These are phyloP conservation scores for Chimonanthus salicifolius DNA, from an alignment of 164 flowering plant genomes.

Conservation along the genomic window DNA sequence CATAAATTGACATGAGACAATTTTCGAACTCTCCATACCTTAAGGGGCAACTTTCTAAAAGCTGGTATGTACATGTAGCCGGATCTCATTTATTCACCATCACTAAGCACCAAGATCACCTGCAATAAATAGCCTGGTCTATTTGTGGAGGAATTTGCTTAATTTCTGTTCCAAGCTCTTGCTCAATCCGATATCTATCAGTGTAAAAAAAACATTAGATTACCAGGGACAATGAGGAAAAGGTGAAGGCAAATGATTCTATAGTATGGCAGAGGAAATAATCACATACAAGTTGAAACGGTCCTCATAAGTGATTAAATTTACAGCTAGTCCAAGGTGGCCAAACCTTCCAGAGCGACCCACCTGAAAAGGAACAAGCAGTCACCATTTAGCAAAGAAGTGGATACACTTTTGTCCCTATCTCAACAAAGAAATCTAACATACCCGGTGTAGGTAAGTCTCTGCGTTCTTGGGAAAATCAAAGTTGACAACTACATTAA, in stretches of 20 bases:
- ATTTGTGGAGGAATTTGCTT: constrained; percentile 98
- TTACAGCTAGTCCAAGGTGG: constrained; percentile 97
- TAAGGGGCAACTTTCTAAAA: constrained; percentile 7
- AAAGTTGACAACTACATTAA: constrained; percentile 97
- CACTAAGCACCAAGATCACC: constrained; percentile 31
- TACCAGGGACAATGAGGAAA: background rate
- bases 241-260: background rate
- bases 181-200: constrained; percentile 94
- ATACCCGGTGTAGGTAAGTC: constrained; percentile 94
- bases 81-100: constrained; percentile 28
- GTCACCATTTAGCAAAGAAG: background rate
- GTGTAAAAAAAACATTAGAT: background rate
- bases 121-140: constrained; percentile 88
- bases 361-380: constrained; percentile 44
- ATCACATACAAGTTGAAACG: constrained; percentile 86
- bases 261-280: background rate
- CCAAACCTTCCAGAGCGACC: constrained; percentile 99
- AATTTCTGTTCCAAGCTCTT: constrained; percentile 99
- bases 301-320: constrained; percentile 94
- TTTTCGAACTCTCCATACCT: background rate
- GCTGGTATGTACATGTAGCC: constrained; percentile 21
- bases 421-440: constrained; percentile 9
- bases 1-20: background rate
- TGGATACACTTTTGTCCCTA: background rate
- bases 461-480: constrained; percentile 97